Conservation (phyloP, 2,329 filamentous ascomycete genomes). For the Aspergillus arachidicola region DNA sequence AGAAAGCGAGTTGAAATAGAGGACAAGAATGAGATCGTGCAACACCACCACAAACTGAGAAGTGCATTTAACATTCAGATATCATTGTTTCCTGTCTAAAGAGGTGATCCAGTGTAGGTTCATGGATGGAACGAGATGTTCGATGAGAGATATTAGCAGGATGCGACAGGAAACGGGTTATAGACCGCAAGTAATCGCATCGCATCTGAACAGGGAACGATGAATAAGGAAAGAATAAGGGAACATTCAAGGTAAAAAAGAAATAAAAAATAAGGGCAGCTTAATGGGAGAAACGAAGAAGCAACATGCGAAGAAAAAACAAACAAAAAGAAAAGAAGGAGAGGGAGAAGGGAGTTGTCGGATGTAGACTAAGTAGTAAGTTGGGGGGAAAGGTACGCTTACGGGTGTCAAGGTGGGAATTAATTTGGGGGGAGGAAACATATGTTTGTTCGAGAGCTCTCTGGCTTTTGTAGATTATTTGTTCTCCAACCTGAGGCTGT, state of each 20-base stretch:
- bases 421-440: not conserved
- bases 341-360: not conserved
- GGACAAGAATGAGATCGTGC: conserved; percentile 3
- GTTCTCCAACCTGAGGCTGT: not conserved
- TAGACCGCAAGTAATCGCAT: conserved; percentile 32
- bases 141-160: conserved; percentile 6
- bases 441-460: not conserved
- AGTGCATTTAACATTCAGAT: conserved; percentile 12
- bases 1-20: conserved; percentile 6
- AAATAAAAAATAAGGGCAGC: conserved; percentile 19
- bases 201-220: conserved; percentile 28
- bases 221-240: conserved; percentile 16
- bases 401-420: conserved; percentile 3
- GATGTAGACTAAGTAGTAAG: conserved; percentile 2
- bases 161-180: conserved; percentile 25
- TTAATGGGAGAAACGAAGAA: not conserved
- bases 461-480: not conserved
- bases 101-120: not conserved
- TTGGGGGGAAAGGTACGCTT: conserved; percentile 2
- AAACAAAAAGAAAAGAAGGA: not conserved
- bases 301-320: not conserved
- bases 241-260: conserved; percentile 20
- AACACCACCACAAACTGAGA: conserved; percentile 3
- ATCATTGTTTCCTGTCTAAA: conserved; percentile 17
- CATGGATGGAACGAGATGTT: not conserved